These are phyloP conservation scores for Tillandsia leiboldiana DNA, from an alignment of 176 grass and related monocot genomes.

Conservation along the genomic window DNA sequence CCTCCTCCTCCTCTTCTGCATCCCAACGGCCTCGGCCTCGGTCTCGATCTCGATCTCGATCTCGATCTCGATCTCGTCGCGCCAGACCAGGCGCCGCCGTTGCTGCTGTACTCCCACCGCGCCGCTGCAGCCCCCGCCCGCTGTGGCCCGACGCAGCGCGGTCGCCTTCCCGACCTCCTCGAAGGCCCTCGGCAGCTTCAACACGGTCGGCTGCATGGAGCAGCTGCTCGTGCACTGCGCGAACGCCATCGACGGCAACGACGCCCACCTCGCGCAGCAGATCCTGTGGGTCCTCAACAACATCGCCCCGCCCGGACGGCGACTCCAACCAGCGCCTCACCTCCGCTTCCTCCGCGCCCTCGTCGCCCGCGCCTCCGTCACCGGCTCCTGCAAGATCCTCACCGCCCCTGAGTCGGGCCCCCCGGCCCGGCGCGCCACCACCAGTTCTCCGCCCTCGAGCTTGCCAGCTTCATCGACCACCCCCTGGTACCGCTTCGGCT, in stretches of 20 bases:
- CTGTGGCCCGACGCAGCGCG: slow-evolving; percentile 25
- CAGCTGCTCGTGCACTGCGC: slow-evolving; percentile 97
- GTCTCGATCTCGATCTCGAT: no score
- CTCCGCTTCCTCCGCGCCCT: slow-evolving; percentile 75
- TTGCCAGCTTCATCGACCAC: slow-evolving; percentile 83
- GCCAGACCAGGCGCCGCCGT: background rate
- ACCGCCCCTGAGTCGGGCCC: slow-evolving; percentile 24
- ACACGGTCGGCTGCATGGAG: slow-evolving; percentile 78
- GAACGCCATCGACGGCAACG: slow-evolving; percentile 89
- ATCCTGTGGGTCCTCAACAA: slow-evolving; percentile 98
- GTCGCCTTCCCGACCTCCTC: slow-evolving; percentile 25
- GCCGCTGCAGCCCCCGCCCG: slow-evolving; percentile 3
- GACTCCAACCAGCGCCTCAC: slow-evolving; percentile 87
- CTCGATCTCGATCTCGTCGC: slow-evolving; percentile 41
- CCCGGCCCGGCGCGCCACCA: slow-evolving; percentile 48
- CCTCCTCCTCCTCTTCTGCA: slow-evolving; percentile 33
- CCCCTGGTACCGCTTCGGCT: slow-evolving; percentile 95
- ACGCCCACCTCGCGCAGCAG: slow-evolving; percentile 91
- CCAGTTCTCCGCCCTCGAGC: slow-evolving; percentile 80
- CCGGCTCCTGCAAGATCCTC: slow-evolving; percentile 77
- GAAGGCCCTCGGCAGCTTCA: slow-evolving; percentile 68
- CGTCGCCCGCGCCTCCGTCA: slow-evolving; percentile 67
- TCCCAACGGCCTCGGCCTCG: slow-evolving; percentile 38
- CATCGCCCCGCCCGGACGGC: slow-evolving; percentile 82
- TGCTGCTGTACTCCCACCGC: slow-evolving; percentile 24